Percentiles rank a stretch among this genome's conserved stretches.
phyloP scores from a whole-genome alignment of 78 protist species.

The Polysphondylium violaceum region DNA sequence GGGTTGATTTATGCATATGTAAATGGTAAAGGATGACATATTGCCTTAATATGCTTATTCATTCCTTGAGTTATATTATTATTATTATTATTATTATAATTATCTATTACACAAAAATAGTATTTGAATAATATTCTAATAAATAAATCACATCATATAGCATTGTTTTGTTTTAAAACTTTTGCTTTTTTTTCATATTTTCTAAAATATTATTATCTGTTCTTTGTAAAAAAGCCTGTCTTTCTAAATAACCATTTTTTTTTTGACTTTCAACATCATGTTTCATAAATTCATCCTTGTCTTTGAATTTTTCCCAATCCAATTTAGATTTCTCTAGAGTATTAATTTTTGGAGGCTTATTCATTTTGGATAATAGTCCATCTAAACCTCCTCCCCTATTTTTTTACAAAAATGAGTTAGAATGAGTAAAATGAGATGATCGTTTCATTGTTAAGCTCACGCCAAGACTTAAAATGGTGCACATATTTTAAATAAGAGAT shows the following conservation, averaged over 20 bases:
- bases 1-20: too few relatives aligned
- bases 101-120: neutral
- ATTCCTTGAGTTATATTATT: too few relatives aligned
- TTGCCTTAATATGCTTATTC: too few relatives aligned
- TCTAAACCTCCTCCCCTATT: conserved; percentile 35
- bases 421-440: neutral
- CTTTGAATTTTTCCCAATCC: conserved; percentile 74
- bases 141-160: neutral
- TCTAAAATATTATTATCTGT: conserved; percentile 27
- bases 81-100: neutral
- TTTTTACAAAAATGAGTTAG: neutral
- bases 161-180: conserved; percentile 8
- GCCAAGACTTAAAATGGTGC: too few relatives aligned
- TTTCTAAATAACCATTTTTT: conserved; percentile 62
- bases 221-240: conserved; percentile 49
- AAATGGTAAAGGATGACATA: too few relatives aligned
- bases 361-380: conserved; percentile 36
- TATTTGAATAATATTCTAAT: too few relatives aligned
- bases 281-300: conserved; percentile 29
- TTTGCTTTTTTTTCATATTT: neutral
- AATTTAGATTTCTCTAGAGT: conserved; percentile 64
- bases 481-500: too few relatives aligned
- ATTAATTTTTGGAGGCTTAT: conserved; percentile 44
- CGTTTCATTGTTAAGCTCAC: too few relatives aligned
- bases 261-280: conserved; percentile 40